Evolutionary conservation across 306 rosid genomes (phyloP).

Genomic region (Prunus dulcis): DNA sequence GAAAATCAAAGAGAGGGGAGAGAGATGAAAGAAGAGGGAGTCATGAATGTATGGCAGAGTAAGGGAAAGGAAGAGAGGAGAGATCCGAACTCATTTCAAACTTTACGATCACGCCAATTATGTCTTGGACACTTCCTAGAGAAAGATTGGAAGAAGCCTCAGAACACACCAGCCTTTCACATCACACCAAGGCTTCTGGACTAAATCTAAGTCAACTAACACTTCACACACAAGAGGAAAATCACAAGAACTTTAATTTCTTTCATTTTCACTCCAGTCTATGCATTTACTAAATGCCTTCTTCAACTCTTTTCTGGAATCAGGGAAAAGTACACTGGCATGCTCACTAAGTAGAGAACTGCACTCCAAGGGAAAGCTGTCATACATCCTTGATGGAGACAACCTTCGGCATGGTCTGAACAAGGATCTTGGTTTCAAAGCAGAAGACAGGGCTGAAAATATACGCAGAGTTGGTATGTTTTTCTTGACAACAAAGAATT

Average conservation of each 20-base stretch:
- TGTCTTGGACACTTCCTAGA: background rate
- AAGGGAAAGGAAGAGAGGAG: background rate
- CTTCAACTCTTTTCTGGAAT: background rate
- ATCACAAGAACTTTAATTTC: background rate
- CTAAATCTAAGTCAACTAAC: background rate
- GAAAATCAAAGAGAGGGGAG: too few species aligned
- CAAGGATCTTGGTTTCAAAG: conserved; percentile 68
- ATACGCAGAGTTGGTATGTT: conserved; percentile 79
- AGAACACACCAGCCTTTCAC: background rate
- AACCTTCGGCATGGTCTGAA: conserved; percentile 86
- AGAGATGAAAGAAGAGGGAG: background rate
- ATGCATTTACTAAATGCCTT: background rate
- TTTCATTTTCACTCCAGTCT: background rate
- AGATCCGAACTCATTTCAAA: background rate
- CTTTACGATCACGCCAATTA: background rate
- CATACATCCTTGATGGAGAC: conserved; percentile 88
- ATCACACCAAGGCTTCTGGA: background rate
- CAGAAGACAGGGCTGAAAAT: conserved; percentile 77
- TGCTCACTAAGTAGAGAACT: conserved; percentile 68
- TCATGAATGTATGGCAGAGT: background rate
- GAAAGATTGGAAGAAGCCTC: background rate
- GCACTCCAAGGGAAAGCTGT: conserved; percentile 57
- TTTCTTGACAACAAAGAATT: background rate
- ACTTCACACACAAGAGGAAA: background rate
- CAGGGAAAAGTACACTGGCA: conserved; percentile 89